Conservation (phyloP, 805 yeast species). For the Candida germanica region DNA sequence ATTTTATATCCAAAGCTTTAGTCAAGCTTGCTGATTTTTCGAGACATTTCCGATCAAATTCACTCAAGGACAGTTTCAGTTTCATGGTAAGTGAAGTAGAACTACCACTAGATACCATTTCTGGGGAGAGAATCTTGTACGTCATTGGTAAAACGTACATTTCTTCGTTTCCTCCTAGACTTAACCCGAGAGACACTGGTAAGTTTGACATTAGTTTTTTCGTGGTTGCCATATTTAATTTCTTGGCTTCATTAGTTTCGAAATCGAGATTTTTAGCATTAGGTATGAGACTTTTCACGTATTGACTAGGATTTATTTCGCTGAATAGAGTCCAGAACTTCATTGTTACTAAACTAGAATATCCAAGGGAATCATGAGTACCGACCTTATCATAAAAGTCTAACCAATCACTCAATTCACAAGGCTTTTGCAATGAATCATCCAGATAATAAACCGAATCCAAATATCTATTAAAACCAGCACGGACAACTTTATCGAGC, state of each 20-base stretch:
- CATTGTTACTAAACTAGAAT: constrained; percentile 54
- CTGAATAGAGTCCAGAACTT: constrained; percentile 64
- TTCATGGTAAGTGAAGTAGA: constrained; percentile 16
- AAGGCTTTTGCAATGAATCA: constrained; percentile 56
- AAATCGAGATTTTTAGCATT: constrained; percentile 34
- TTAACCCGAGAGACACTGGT: constrained; percentile 24
- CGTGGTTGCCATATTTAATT: constrained; percentile 30
- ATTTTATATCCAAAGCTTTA: constrained; percentile 35
- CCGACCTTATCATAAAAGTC: constrained; percentile 62
- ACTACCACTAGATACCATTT: constrained; percentile 15
- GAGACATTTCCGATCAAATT: constrained; percentile 28
- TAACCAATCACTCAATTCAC: constrained; percentile 70
- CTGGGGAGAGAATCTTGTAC: constrained; percentile 30
- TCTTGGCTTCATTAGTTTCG: constrained; percentile 35
- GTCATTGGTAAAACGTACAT: constrained; percentile 34
- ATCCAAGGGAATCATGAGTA: constrained; percentile 44
- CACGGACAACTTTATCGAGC: constrained; percentile 63
- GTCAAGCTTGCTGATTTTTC: constrained; percentile 37
- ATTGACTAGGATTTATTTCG: constrained; percentile 45
- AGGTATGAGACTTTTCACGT: constrained; percentile 23
- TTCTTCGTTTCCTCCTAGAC: constrained; percentile 26
- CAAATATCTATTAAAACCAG: constrained; percentile 68
- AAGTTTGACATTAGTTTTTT: constrained; percentile 26
- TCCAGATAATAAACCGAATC: constrained; percentile 60
- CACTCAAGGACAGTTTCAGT: constrained; percentile 21